These are phyloP conservation scores for Desmodesmus armatus DNA, from an alignment of 139 green algal genomes.

Conservation along the genomic window DNA sequence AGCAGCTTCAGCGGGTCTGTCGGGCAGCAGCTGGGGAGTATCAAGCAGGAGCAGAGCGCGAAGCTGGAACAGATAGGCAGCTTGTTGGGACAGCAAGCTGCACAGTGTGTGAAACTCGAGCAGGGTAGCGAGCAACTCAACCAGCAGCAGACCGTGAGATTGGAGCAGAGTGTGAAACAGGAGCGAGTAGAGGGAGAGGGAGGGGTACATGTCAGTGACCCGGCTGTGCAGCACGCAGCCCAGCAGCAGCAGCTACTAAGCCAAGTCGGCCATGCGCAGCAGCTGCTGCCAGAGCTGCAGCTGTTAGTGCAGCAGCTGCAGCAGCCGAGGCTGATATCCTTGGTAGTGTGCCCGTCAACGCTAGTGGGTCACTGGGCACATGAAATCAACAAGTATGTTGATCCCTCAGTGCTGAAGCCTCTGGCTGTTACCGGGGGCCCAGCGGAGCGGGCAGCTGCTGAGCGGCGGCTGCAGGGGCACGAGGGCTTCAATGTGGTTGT, in stretches of 20 bases:
- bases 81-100: too few relatives aligned
- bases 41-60: not conserved
- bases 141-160: too few relatives aligned
- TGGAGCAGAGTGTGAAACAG: too few relatives aligned
- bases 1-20: not conserved
- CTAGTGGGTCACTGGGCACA: constrained; percentile 96
- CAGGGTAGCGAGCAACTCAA: too few relatives aligned
- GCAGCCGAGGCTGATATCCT: constrained; percentile 58
- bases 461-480: not conserved
- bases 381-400: constrained; percentile 86
- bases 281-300: not conserved
- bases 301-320: not conserved
- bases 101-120: too few relatives aligned
- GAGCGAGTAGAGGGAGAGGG: too few relatives aligned
- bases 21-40: not conserved
- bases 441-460: constrained; percentile 45
- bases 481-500: constrained; percentile 77
- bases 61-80: too few relatives aligned
- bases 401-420: constrained; percentile 58
- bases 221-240: constrained; percentile 22
- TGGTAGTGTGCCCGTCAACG: constrained; percentile 95
- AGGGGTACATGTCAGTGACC: too few relatives aligned
- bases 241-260: constrained; percentile 5
- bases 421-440: constrained; percentile 80
- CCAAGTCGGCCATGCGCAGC: too few relatives aligned